phyloP scores from a whole-genome alignment of 2,329 filamentous ascomycete genomes.

The Verticillium isaacii region DNA sequence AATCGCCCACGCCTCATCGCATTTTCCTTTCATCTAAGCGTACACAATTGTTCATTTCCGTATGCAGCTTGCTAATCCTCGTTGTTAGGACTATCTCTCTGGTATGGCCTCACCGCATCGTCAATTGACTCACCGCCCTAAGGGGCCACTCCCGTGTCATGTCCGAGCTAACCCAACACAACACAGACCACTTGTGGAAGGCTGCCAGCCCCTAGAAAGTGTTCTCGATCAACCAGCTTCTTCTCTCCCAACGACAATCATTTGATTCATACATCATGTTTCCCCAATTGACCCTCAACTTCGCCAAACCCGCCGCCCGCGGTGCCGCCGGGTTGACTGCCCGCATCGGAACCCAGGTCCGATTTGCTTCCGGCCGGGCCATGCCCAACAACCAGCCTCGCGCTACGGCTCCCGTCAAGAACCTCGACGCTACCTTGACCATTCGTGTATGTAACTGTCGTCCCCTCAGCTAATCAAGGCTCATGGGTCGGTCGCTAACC shows the following conservation, averaged over 20 bases:
- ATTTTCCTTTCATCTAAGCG: background rate
- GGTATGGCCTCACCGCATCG: slow-evolving; percentile 41
- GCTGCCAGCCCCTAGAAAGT: slow-evolving; percentile 40
- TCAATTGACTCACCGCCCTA: slow-evolving; percentile 37
- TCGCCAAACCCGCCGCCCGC: slow-evolving; percentile 48
- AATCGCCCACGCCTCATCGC: background rate
- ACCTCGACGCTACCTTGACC: slow-evolving; percentile 85
- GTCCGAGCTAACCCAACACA: slow-evolving; percentile 7
- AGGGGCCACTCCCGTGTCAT: background rate
- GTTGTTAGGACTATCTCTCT: slow-evolving; percentile 67
- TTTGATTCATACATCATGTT: slow-evolving; percentile 45
- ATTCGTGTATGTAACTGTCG: slow-evolving; percentile 63
- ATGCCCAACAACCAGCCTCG: slow-evolving; percentile 55
- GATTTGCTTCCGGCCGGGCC: slow-evolving; percentile 50
- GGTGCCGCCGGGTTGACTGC: slow-evolving; percentile 31
- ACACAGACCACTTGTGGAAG: slow-evolving; percentile 49
- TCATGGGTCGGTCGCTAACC: background rate
- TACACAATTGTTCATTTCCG: slow-evolving; percentile 50
- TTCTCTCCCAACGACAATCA: background rate
- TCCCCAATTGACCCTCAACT: slow-evolving; percentile 47
- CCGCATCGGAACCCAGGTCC: slow-evolving; percentile 25
- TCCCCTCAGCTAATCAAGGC: background rate
- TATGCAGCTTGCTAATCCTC: slow-evolving; percentile 33
- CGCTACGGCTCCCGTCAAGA: slow-evolving; percentile 61
- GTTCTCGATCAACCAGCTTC: slow-evolving; percentile 11